These are phyloP conservation scores for Malus hybrid DNA, from an alignment of 331 rosid species.

Conservation along the genomic window DNA sequence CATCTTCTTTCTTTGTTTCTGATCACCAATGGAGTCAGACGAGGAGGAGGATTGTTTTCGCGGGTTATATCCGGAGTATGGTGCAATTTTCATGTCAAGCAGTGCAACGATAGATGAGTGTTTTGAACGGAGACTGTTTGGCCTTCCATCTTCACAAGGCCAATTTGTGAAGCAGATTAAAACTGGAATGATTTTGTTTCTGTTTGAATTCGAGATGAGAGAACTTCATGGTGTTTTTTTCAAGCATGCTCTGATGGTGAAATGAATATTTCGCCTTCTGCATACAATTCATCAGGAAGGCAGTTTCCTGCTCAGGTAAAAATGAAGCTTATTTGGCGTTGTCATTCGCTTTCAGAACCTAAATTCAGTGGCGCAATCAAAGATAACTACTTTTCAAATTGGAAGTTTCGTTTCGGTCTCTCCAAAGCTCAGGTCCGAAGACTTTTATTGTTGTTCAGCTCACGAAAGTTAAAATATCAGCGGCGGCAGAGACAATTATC, in stretches of 20 bases:
- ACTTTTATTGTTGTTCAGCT: constrained; percentile 45
- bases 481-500: constrained; percentile 17
- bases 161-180: constrained; percentile 38
- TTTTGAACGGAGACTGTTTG: constrained; percentile 33
- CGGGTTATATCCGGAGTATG: constrained; percentile 28
- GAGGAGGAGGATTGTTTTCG: background rate
- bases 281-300: constrained; percentile 48
- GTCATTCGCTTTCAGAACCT: constrained; percentile 55
- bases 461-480: constrained; percentile 23
- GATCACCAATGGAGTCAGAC: background rate
- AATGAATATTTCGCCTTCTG: constrained; percentile 36
- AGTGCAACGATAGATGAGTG: constrained; percentile 36
- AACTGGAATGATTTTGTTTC: constrained; percentile 57
- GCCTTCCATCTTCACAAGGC: constrained; percentile 29
- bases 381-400: constrained; percentile 51
- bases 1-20: too few relatives aligned
- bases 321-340: constrained; percentile 44
- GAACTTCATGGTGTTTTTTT: constrained; percentile 57
- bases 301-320: constrained; percentile 66
- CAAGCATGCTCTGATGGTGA: constrained; percentile 55
- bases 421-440: constrained; percentile 57
- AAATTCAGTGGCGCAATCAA: constrained; percentile 42
- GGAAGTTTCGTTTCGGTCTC: constrained; percentile 66
- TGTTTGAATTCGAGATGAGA: constrained; percentile 47
- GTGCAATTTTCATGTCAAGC: constrained; percentile 69